phyloP scores from a whole-genome alignment of 768 basidiomycete genomes.

The Suillus hirtellus region DNA sequence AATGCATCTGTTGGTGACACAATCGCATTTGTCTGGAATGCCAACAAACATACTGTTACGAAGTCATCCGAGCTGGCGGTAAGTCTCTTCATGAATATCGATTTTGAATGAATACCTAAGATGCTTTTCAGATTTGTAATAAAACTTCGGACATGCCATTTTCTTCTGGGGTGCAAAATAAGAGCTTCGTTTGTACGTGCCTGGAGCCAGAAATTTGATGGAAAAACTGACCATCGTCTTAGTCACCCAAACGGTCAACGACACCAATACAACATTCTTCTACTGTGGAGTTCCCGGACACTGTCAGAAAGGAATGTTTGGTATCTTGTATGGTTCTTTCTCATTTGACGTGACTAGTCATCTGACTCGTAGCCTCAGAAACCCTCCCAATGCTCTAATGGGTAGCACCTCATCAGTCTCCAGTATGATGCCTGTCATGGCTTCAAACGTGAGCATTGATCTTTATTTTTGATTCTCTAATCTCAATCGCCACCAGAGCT shows the following conservation, averaged over 20 bases:
- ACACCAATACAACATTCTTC: slow-evolving; percentile 72
- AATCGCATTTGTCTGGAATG: slow-evolving; percentile 75
- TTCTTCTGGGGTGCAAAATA: slow-evolving; percentile 63
- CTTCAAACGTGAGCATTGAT: slow-evolving; percentile 40
- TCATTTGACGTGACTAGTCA: not conserved
- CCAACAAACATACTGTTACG: slow-evolving; percentile 81
- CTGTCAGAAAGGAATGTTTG: slow-evolving; percentile 86
- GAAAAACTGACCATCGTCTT: slow-evolving; percentile 24
- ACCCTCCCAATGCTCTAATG: slow-evolving; percentile 53
- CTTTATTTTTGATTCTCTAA: not conserved
- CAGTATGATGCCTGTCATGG: slow-evolving; percentile 51
- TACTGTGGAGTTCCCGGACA: slow-evolving; percentile 71
- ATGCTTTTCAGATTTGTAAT: slow-evolving; percentile 59
- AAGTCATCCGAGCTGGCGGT: slow-evolving; percentile 60
- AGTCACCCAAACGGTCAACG: slow-evolving; percentile 73
- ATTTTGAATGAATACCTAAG: not conserved
- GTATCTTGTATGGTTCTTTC: slow-evolving; percentile 53
- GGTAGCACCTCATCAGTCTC: slow-evolving; percentile 47
- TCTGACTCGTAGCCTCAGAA: slow-evolving; percentile 35
- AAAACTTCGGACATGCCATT: slow-evolving; percentile 59
- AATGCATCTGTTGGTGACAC: slow-evolving; percentile 80
- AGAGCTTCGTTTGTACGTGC: slow-evolving; percentile 60
- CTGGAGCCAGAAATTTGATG: not conserved
- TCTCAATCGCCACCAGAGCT: slow-evolving; percentile 38
- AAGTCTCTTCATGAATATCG: not conserved